Evolutionary conservation across 306 rosid genomes (phyloP).

Genomic region (Sechiopsis laciniata): DNA sequence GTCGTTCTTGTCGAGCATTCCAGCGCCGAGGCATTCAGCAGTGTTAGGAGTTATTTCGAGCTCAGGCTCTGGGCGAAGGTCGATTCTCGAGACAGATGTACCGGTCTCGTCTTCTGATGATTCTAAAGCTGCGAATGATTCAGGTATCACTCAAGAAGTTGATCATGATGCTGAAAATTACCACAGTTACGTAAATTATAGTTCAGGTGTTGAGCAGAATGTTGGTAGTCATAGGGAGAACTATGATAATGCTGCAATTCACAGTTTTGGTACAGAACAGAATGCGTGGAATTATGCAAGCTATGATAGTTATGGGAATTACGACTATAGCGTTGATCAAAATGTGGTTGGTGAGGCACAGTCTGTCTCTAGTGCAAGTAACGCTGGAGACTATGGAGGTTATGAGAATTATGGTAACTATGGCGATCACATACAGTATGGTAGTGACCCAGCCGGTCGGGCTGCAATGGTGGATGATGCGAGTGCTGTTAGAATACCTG

Average conservation of each 20-base stretch:
- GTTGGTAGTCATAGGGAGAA: conserved; percentile 2
- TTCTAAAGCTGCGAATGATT: conserved; percentile 27
- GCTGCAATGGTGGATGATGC: conserved; percentile 24
- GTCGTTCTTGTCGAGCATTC: conserved; percentile 61
- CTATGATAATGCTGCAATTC: conserved; percentile 23
- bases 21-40: conserved; percentile 68
- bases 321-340: conserved; percentile 34
- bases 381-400: conserved; percentile 28
- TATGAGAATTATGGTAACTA: conserved; percentile 31
- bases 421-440: conserved; percentile 42
- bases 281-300: conserved; percentile 28
- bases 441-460: conserved; percentile 40
- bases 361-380: conserved; percentile 30
- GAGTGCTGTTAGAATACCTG: conserved; percentile 31
- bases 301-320: conserved; percentile 35
- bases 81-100: conserved; percentile 44
- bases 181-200: not conserved
- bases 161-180: not conserved
- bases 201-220: conserved; percentile 12
- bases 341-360: conserved; percentile 33
- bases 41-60: conserved; percentile 54
- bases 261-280: conserved; percentile 37
- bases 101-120: conserved; percentile 24
- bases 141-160: conserved; percentile 6
- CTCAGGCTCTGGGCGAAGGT: conserved; percentile 57